These are phyloP conservation scores for Annulohypoxylon stygium DNA, from an alignment of 495 filamentous ascomycete genomes.

Conservation along the genomic window DNA sequence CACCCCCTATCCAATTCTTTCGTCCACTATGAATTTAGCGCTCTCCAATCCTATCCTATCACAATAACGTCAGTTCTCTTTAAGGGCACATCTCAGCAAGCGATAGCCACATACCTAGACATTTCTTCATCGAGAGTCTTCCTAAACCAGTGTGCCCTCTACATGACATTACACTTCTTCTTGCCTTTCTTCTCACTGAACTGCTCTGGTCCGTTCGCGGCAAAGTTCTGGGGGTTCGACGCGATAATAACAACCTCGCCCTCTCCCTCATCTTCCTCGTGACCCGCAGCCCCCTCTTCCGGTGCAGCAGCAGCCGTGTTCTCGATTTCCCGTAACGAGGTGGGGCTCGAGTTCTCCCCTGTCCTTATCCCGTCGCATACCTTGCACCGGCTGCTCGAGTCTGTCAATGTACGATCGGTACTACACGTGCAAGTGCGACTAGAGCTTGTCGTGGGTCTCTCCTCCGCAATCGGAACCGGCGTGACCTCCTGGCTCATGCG, in stretches of 20 bases:
- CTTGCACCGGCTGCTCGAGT: constrained; percentile 5
- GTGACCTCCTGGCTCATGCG: not conserved
- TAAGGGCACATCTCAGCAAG: not conserved
- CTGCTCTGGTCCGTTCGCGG: not conserved
- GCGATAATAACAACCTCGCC: not conserved
- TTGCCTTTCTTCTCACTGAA: not conserved
- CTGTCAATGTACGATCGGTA: constrained; percentile 20
- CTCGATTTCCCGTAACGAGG: constrained; percentile 30
- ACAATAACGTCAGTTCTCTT: not conserved
- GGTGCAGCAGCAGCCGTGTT: not conserved
- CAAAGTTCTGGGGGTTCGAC: not conserved
- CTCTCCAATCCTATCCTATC: not conserved
- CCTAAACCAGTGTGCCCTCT: not conserved
- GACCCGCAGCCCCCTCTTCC: not conserved
- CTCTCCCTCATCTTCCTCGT: not conserved
- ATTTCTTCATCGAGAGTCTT: not conserved
- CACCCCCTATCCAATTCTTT: not conserved
- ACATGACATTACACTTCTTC: not conserved
- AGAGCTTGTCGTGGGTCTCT: not conserved
- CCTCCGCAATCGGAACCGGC: not conserved
- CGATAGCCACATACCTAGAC: not conserved
- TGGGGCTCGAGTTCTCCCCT: not conserved
- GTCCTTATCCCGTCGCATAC: not conserved
- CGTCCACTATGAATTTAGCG: not conserved
- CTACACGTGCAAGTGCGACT: constrained; percentile 9